A percentile compares a stretch with the other conserved stretches of the same genome.
These are phyloP conservation scores for Hypoxylon crocopeplum DNA, from an alignment of 495 filamentous ascomycete species.

Conservation along the genomic window DNA sequence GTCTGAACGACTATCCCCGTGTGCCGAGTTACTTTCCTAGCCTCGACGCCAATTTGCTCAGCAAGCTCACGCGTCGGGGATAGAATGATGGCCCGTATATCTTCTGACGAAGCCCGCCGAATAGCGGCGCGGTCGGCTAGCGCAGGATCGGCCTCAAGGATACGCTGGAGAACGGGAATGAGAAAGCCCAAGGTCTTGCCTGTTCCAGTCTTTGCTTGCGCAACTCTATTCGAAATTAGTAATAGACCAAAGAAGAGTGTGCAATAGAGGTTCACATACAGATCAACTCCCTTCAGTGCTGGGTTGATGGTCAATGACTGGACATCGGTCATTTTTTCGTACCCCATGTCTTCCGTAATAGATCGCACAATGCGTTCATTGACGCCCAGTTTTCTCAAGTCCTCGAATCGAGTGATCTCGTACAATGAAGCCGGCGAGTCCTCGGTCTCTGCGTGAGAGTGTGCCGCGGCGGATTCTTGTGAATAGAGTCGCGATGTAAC, in stretches of 20 bases:
- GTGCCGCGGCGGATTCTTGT: constrained; percentile 39
- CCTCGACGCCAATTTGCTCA: constrained; percentile 90
- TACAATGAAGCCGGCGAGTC: constrained; percentile 23
- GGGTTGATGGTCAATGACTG: constrained; percentile 82
- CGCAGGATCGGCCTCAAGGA: constrained; percentile 65
- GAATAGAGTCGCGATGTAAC: constrained; percentile 47
- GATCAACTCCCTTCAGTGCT: constrained; percentile 77
- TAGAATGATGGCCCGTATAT: constrained; percentile 88
- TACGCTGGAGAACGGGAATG: constrained; percentile 74
- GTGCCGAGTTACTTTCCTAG: constrained; percentile 67
- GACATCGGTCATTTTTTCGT: constrained; percentile 92
- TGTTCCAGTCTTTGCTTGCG: constrained; percentile 87
- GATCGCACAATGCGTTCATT: constrained; percentile 68
- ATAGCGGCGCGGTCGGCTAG: constrained; percentile 43
- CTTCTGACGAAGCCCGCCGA: constrained; percentile 53
- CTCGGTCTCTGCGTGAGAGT: neutral
- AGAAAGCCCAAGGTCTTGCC: constrained; percentile 89
- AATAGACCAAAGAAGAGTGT: constrained; percentile 22
- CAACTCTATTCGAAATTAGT: constrained; percentile 65
- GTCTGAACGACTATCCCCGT: constrained; percentile 80
- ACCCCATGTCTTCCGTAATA: constrained; percentile 74
- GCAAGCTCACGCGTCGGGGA: constrained; percentile 95
- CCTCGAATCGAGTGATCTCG: constrained; percentile 69
- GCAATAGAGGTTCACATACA: constrained; percentile 63
- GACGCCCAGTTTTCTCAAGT: constrained; percentile 69